These are phyloP conservation scores for Carallia brachiata DNA, from an alignment of 345 rosid species.

Conservation along the genomic window DNA sequence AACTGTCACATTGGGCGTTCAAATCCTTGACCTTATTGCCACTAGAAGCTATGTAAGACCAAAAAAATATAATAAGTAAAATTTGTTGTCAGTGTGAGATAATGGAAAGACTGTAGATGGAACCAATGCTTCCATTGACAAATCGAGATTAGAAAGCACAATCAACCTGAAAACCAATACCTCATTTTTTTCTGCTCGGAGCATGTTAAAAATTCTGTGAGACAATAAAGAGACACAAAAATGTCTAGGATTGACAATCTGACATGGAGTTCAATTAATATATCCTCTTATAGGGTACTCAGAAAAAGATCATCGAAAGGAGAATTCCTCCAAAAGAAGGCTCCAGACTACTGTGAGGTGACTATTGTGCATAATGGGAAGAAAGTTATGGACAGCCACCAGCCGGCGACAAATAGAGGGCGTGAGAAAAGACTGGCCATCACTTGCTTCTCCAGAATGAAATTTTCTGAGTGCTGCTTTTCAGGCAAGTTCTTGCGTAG, in stretches of 20 bases:
- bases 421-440: neutral
- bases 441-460: constrained; percentile 10
- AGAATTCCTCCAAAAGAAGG: constrained; percentile 46
- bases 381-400: constrained; percentile 23
- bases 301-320: constrained; percentile 37
- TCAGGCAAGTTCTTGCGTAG: constrained; percentile 28
- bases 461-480: constrained; percentile 43
- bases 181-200: too few species aligned
- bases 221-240: too few species aligned
- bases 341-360: constrained; percentile 54
- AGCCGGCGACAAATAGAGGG: neutral
- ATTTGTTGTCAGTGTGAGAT: too few species aligned
- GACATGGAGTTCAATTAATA: neutral
- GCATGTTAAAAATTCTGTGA: too few species aligned
- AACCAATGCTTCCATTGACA: too few species aligned
- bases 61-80: too few species aligned
- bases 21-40: too few species aligned
- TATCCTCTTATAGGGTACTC: constrained; percentile 22
- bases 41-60: too few species aligned
- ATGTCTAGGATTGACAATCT: neutral
- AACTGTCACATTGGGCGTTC: too few species aligned
- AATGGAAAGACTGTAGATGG: too few species aligned
- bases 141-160: too few species aligned
- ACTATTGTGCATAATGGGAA: constrained; percentile 41
- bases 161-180: too few species aligned